A percentile compares a stretch with the other conserved stretches of the same genome.
Conservation (phyloP, 2,329 filamentous ascomycete species). For the Lasiodiplodia sp. region DNA sequence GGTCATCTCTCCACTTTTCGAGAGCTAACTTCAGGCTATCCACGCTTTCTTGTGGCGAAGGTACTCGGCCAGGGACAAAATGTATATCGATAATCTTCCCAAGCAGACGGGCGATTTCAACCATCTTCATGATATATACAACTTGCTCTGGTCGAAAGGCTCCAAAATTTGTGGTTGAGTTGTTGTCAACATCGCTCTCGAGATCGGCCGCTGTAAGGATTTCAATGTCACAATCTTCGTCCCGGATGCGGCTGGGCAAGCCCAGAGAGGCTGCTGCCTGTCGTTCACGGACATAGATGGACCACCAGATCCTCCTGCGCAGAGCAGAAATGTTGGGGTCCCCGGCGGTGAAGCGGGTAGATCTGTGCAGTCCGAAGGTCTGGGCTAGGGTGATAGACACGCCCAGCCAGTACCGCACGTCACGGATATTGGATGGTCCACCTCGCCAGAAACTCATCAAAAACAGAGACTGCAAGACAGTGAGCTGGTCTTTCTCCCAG, state of each 20-base stretch:
- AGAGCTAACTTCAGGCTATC: neutral
- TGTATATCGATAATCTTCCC: slow-evolving; percentile 13
- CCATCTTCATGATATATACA: slow-evolving; percentile 20
- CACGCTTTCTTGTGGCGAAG: neutral
- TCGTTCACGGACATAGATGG: slow-evolving; percentile 60
- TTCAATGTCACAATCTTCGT: slow-evolving; percentile 58
- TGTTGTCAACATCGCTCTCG: slow-evolving; percentile 41
- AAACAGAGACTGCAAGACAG: slow-evolving; percentile 60
- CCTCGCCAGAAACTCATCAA: slow-evolving; percentile 65
- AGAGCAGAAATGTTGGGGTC: slow-evolving; percentile 46
- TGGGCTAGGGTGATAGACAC: slow-evolving; percentile 61
- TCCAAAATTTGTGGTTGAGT: slow-evolving; percentile 40
- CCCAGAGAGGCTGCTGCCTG: slow-evolving; percentile 57
- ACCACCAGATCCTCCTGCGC: slow-evolving; percentile 62
- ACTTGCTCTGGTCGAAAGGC: slow-evolving; percentile 44
- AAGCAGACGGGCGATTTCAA: neutral
- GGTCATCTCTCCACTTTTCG: neutral
- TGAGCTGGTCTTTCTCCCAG: slow-evolving; percentile 60
- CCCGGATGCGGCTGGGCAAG: slow-evolving; percentile 56
- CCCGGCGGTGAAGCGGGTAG: slow-evolving; percentile 36
- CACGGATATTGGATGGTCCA: slow-evolving; percentile 47
- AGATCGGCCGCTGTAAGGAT: slow-evolving; percentile 50
- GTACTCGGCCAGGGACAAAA: slow-evolving; percentile 8
- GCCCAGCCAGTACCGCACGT: slow-evolving; percentile 48
- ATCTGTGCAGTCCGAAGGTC: slow-evolving; percentile 56